These are phyloP conservation scores for Heimioporus retisporus DNA, from an alignment of 1,284 basidiomycete species.

Conservation along the genomic window DNA sequence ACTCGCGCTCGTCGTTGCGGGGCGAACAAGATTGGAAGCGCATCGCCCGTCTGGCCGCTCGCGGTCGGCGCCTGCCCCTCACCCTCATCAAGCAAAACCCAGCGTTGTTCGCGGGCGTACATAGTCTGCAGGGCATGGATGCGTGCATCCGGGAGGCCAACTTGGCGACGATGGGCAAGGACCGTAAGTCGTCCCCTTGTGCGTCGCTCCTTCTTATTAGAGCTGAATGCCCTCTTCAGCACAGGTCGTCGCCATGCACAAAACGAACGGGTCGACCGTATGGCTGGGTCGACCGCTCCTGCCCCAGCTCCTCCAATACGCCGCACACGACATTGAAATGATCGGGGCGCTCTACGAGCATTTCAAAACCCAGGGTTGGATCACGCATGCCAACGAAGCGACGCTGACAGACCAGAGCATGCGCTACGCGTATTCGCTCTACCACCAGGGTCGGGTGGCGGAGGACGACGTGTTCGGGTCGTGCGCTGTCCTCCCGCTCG, in stretches of 20 bases:
- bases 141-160: slow-evolving; percentile 29
- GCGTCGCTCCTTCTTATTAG: neutral
- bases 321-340: slow-evolving; percentile 54
- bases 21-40: slow-evolving; percentile 46
- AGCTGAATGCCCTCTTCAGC: slow-evolving; percentile 31
- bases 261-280: slow-evolving; percentile 37
- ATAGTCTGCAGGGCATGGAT: slow-evolving; percentile 45
- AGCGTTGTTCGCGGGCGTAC: slow-evolving; percentile 41
- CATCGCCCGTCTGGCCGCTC: slow-evolving; percentile 37
- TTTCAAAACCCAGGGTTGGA: slow-evolving; percentile 45
- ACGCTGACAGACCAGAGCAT: slow-evolving; percentile 35
- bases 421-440: slow-evolving; percentile 40
- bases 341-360: slow-evolving; percentile 49
- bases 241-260: slow-evolving; percentile 51
- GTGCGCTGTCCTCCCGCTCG: slow-evolving; percentile 36
- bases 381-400: slow-evolving; percentile 30
- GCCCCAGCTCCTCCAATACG: slow-evolving; percentile 49
- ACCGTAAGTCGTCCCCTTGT: slow-evolving; percentile 29
- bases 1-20: slow-evolving; percentile 42
- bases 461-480: slow-evolving; percentile 39
- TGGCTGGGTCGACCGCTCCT: slow-evolving; percentile 52
- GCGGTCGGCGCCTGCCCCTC: slow-evolving; percentile 39
- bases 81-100: slow-evolving; percentile 36
- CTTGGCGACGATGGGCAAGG: slow-evolving; percentile 36
- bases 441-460: slow-evolving; percentile 35